Percentiles rank a stretch among this genome's conserved stretches.
These are phyloP conservation scores for Hypoxylon sp. DNA, from an alignment of 2,329 filamentous ascomycete species.

Conservation along the genomic window DNA sequence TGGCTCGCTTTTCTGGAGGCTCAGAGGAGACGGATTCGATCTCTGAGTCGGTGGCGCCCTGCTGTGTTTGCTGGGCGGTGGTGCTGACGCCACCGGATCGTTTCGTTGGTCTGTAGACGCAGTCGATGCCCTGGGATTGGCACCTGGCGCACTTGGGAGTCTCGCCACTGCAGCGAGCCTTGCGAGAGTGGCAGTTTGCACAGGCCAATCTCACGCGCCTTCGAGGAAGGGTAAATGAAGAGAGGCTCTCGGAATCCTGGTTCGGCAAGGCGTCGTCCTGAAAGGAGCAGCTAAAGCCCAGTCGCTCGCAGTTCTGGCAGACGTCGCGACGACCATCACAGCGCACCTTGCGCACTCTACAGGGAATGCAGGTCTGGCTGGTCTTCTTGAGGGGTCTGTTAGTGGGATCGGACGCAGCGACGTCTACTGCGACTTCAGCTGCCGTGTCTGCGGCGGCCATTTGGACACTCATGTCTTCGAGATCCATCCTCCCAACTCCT, in stretches of 20 bases:
- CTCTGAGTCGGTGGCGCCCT: slow-evolving; percentile 44
- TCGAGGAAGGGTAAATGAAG: slow-evolving; percentile 56
- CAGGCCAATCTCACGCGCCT: slow-evolving; percentile 65
- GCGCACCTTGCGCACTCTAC: slow-evolving; percentile 64
- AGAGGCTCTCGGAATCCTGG: slow-evolving; percentile 46
- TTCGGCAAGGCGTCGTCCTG: slow-evolving; percentile 54
- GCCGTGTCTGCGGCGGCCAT: slow-evolving; percentile 46
- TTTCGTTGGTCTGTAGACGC: slow-evolving; percentile 57
- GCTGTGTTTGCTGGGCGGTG: slow-evolving; percentile 32
- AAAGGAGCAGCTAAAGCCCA: slow-evolving; percentile 65
- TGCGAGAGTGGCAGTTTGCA: slow-evolving; percentile 64
- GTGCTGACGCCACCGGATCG: slow-evolving; percentile 42
- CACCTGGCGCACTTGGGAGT: slow-evolving; percentile 62
- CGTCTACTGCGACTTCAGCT: slow-evolving; percentile 47
- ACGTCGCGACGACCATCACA: slow-evolving; percentile 62
- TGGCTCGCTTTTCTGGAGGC: slow-evolving; percentile 45
- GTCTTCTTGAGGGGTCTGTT: slow-evolving; percentile 46
- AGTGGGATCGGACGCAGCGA: slow-evolving; percentile 45
- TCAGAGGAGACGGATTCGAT: slow-evolving; percentile 47
- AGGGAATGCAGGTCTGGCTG: slow-evolving; percentile 61
- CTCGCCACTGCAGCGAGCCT: slow-evolving; percentile 66
- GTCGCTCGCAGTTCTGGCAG: slow-evolving; percentile 66
- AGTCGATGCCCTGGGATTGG: slow-evolving; percentile 61
- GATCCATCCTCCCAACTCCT: slow-evolving; percentile 43
- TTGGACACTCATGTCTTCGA: slow-evolving; percentile 49